These are phyloP conservation scores for Lindgomyces ingoldianus DNA, from an alignment of 495 filamentous ascomycete genomes.

Conservation along the genomic window DNA sequence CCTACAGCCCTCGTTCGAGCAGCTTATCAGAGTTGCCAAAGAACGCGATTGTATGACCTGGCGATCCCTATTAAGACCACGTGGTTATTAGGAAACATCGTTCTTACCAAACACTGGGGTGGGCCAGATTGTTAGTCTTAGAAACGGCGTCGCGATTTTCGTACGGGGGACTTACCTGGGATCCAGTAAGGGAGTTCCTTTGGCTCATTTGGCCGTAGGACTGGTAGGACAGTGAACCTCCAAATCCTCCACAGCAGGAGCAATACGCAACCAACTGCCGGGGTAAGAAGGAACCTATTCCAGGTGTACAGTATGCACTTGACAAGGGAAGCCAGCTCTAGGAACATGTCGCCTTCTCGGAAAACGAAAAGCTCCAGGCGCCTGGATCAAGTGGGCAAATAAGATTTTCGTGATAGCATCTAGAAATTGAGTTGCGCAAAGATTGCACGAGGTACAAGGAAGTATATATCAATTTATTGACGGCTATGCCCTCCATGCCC, in stretches of 20 bases:
- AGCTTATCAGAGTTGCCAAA: slow-evolving; percentile 2
- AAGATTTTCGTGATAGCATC: background rate
- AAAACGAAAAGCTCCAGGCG: background rate
- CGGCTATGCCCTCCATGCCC: background rate
- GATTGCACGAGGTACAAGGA: background rate
- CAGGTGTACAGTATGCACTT: background rate
- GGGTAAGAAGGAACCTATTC: background rate
- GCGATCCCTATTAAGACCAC: background rate
- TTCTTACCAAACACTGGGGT: background rate
- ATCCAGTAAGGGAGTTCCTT: background rate
- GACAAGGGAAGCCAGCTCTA: background rate
- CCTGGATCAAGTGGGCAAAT: background rate
- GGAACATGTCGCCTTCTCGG: background rate
- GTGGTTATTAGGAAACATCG: background rate
- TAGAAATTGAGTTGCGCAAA: background rate
- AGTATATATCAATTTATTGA: background rate
- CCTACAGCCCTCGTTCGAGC: background rate
- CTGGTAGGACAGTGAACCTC: background rate
- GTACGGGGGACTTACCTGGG: background rate
- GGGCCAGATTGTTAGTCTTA: background rate
- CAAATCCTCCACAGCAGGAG: background rate
- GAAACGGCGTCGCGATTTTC: too few relatives aligned
- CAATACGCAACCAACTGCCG: background rate
- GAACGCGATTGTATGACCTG: background rate
- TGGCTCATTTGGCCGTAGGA: background rate